Base-by-base conservation (phyloP, 352 stramenopile species). In the Peronospora farinosa region DNA sequence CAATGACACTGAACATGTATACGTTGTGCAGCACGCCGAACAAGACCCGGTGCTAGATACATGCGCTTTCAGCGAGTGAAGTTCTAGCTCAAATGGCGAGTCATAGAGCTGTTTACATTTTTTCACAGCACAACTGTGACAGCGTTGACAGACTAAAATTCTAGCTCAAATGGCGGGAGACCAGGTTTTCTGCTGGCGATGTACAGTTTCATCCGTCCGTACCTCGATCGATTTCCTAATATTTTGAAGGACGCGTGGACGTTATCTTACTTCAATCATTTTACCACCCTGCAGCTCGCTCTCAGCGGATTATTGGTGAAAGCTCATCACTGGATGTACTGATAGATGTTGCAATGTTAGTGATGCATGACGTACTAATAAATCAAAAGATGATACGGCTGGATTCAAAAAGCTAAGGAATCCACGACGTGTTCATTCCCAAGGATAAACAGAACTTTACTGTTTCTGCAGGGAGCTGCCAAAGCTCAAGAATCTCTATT, bases 381-480 rank as follows among this genome's bases (percentile, higher is more conserved):
- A 27, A 7, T 27, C 0, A 6, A n/a, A 4, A 32, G 28, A 32
- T 32, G 28, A 32, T 27, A 27, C 5, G 23, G 23, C 23, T 27
- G 2, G 23, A 27, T 27, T 5, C 23, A 27, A 27, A 23, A 27
- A 27, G 23, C 23, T 27, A 4, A 27, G 23, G 19, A 27, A 27
- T 27, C 28, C 0, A 12, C 28, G 28, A 31, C 2, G 8, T 31
- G n/a, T n/a, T n/a, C n/a, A n/a, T n/a, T n/a, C n/a, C 9, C 9
- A 10, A 7, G 9, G 27, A 31, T 31, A n/a, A 7, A 31, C 7
- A 10, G 9, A 31, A 10, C 27, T 7, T 31, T 31, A 31, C 27
- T 7, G 27, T 5, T 31, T 31, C 39, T 37, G 53, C 52, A 47
- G 31, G n/a, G 51, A 53, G 44, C 36, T 59, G 51, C 44, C 37